These are phyloP conservation scores for Corinectria fuckeliana DNA, from an alignment of 2,329 filamentous ascomycete genomes.

Conservation along the genomic window DNA sequence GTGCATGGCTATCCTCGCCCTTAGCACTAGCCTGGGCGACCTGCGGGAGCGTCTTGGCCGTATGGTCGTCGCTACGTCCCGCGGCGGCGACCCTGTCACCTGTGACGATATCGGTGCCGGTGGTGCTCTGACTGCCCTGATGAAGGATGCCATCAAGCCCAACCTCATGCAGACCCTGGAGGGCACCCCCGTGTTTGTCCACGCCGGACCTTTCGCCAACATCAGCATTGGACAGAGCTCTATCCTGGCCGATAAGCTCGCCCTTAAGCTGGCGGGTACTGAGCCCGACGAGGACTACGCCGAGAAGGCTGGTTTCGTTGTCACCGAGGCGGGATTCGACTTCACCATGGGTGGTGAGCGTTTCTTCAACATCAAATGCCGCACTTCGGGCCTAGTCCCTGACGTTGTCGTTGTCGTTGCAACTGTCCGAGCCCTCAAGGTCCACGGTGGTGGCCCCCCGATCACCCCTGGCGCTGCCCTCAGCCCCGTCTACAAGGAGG, in stretches of 20 bases:
- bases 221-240: conserved; percentile 98
- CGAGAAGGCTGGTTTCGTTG: conserved; percentile 86
- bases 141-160: conserved; percentile 98
- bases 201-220: conserved; percentile 97
- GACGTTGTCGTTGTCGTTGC: conserved; percentile 96
- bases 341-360: conserved; percentile 99
- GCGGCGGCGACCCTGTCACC: conserved; percentile 86
- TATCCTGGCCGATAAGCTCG: conserved; percentile 92
- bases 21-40: conserved; percentile 86
- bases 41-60: conserved; percentile 92
- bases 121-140: conserved; percentile 89
- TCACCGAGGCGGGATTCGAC: conserved; percentile 97
- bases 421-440: conserved; percentile 93
- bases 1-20: conserved; percentile 96
- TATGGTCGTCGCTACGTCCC: conserved; percentile 94
- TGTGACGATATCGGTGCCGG: conserved; percentile 95
- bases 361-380: conserved; percentile 99
- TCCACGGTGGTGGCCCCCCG: conserved; percentile 94
- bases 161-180: conserved; percentile 99
- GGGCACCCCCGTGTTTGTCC: conserved; percentile 96
- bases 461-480: conserved; percentile 87
- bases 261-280: conserved; percentile 93
- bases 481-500: conserved; percentile 86
- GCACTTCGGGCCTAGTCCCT: conserved; percentile 88
- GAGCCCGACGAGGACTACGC: conserved; percentile 87